Percentiles rank a stretch among this genome's conserved stretches.
Conservation (phyloP, 768 basidiomycete genomes). For the Lactarius evosmus region DNA sequence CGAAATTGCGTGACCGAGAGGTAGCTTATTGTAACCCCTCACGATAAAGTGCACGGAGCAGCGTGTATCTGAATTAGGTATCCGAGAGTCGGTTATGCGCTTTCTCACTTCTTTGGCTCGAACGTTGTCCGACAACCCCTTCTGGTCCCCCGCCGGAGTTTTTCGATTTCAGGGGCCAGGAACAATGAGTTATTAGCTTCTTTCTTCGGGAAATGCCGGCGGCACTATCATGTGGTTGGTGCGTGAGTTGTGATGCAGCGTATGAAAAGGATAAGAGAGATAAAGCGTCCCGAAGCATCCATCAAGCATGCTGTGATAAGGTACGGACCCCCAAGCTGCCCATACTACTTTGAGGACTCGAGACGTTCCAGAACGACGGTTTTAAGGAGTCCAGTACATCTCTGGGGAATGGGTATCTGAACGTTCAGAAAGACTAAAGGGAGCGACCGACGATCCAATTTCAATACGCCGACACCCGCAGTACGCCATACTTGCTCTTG, state of each 20-base stretch:
- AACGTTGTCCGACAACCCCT: conserved; percentile 34
- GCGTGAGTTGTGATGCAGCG: conserved; percentile 36
- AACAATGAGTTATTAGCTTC: conserved; percentile 35
- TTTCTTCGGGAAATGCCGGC: conserved; percentile 26
- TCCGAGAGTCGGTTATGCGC: too few relatives aligned
- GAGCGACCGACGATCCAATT: conserved; percentile 32
- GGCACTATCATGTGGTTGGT: conserved; percentile 31
- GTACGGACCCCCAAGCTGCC: conserved; percentile 32
- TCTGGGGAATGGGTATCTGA: conserved; percentile 1
- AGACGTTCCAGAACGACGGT: conserved; percentile 29
- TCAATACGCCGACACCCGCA: conserved; percentile 31
- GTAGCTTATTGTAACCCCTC: conserved; percentile 34
- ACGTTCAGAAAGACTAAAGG: neutral
- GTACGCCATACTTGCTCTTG: conserved; percentile 30
- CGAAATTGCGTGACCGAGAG: neutral
- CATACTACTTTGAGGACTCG: conserved; percentile 28
- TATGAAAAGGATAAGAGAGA: conserved; percentile 36
- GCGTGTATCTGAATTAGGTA: too few relatives aligned
- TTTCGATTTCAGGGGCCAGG: conserved; percentile 29
- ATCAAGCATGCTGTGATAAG: conserved; percentile 29
- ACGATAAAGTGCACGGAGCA: conserved; percentile 35
- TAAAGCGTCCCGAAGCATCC: conserved; percentile 33
- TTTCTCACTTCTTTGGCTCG: conserved; percentile 33
- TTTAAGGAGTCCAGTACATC: conserved; percentile 30
- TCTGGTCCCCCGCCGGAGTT: conserved; percentile 34